phyloP scores from a whole-genome alignment of 768 basidiomycete genomes.

The Epithele typhae region DNA sequence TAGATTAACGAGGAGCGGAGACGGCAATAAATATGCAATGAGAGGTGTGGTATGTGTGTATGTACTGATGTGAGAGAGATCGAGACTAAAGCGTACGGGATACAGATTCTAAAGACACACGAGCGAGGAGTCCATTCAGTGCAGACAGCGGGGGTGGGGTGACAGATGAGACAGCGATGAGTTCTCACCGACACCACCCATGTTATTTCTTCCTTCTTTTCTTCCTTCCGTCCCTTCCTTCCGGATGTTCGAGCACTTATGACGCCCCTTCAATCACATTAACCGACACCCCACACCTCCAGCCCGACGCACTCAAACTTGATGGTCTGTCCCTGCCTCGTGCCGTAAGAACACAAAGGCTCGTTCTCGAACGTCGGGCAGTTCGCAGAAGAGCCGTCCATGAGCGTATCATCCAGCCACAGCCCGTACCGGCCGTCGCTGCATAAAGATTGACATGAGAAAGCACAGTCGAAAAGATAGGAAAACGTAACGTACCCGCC shows the following conservation, averaged over 20 bases:
- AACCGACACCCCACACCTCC: constrained; percentile 81
- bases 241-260: too few relatives aligned
- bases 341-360: constrained; percentile 55
- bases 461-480: background rate
- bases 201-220: too few relatives aligned
- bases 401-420: constrained; percentile 78
- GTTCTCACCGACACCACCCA: background rate
- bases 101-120: background rate
- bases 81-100: background rate
- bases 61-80: background rate
- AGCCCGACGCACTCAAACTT: constrained; percentile 90
- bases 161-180: too few relatives aligned
- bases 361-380: constrained; percentile 90
- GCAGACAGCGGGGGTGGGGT: too few relatives aligned
- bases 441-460: background rate
- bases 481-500: constrained; percentile 59
- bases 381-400: constrained; percentile 76
- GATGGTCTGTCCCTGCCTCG: constrained; percentile 43
- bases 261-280: background rate
- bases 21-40: background rate
- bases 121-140: too few relatives aligned
- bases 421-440: constrained; percentile 60
- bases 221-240: too few relatives aligned
- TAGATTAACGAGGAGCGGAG: too few relatives aligned
- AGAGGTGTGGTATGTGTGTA: background rate